Evolutionary conservation across 1,284 basidiomycete genomes (phyloP), one percentile per base, ranked within the genome.

Genomic region (Takashimella koratensis): DNA sequence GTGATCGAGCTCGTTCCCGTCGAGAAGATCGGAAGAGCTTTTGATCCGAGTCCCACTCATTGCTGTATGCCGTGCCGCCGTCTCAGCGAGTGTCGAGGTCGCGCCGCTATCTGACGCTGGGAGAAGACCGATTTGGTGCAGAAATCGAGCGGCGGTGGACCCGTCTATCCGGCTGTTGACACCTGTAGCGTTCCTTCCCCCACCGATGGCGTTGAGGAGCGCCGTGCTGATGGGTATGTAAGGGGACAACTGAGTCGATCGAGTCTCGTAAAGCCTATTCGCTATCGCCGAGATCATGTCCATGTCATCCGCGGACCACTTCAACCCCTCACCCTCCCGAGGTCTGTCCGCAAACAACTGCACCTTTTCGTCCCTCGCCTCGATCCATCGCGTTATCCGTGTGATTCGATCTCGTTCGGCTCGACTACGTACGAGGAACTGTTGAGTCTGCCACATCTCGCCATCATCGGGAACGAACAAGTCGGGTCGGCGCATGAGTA

Each of bases 361-460:
- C 30, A 36, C 30, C 62, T 85, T 86, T 43, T 71, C 63, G 50
- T 78, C 74, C 41, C 70, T 20, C 77, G 73, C 55, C 24, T 65
- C 47, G 13, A 82, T 76, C 83, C 88, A 84, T 1, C 76, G 63
- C 13, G 71, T 71, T 3, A 92, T 83, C 0, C 64, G 68, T n/a
- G 79, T 52, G 23, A 92, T 70, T 40, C 81, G 81, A 19, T 80
- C 64, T 1, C 88, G 76, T 40, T 90, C 83, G 0, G 77, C 75
- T 25, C 77, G 72, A 1, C 88, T 87, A 2, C 92, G 84, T 39
- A 94, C 82, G 36, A 80, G 69, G 76, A 94, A 92, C 0, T 67
- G 76, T 47, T 85, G 83, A 3, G 78, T 79, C 12, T 76, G 64
- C 42, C 83, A 78, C 72, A 89, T 88, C 36, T 78, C 75, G 26